phyloP scores from a whole-genome alignment of 2,329 filamentous ascomycete genomes.

The Sporothrix humicola region DNA sequence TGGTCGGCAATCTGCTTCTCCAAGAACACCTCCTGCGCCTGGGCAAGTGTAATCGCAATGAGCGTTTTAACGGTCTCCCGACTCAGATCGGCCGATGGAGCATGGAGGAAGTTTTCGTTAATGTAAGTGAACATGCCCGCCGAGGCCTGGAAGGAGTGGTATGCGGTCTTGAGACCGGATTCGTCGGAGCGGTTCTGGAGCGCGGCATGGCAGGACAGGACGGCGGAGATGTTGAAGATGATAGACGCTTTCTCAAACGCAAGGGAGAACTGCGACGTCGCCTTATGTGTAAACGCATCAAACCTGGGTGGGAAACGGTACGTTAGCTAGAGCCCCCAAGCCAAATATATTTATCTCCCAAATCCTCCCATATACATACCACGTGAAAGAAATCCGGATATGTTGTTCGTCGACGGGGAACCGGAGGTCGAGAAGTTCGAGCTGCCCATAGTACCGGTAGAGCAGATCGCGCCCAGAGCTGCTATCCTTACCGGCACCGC shows the following conservation, averaged over 20 bases:
- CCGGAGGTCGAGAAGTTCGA: constrained; percentile 89
- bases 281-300: constrained; percentile 98
- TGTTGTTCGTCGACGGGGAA: constrained; percentile 99
- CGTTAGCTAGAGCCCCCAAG: background rate
- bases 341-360: background rate
- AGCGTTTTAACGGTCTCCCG: constrained; percentile 94
- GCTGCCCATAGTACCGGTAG: constrained; percentile 96
- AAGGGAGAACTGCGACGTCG: constrained; percentile 94
- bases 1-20: constrained; percentile 93
- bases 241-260: constrained; percentile 99
- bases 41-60: constrained; percentile 90
- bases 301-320: constrained; percentile 68
- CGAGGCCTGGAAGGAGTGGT: constrained; percentile 96
- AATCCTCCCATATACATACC: constrained; percentile 56
- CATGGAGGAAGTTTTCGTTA: constrained; percentile 98
- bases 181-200: constrained; percentile 92
- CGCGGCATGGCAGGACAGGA: constrained; percentile 93
- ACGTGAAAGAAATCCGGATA: constrained; percentile 98
- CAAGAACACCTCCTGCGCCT: constrained; percentile 95
- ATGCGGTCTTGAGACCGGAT: constrained; percentile 90
- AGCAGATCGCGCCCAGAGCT: constrained; percentile 90
- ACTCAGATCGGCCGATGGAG: constrained; percentile 93
- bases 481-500: constrained; percentile 95
- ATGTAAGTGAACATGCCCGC: constrained; percentile 99
- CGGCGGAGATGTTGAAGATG: constrained; percentile 98